phyloP scores from a whole-genome alignment of 768 basidiomycete genomes.

The Auricularia sp. region DNA sequence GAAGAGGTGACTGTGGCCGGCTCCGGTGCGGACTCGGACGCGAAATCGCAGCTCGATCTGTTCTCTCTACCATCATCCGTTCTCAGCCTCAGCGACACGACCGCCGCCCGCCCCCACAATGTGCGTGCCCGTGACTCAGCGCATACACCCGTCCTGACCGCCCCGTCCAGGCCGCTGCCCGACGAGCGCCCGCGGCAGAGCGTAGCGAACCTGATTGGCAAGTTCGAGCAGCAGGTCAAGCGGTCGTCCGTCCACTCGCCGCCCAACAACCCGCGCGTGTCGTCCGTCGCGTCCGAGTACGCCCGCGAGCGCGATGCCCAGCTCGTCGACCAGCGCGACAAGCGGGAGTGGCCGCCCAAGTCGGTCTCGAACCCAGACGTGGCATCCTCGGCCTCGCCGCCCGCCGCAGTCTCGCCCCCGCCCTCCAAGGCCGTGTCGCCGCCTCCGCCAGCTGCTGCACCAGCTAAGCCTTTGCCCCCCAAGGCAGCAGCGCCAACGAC shows the following conservation, averaged over 20 bases:
- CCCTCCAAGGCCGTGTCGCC: conserved; percentile 12
- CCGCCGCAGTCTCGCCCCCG: conserved; percentile 13
- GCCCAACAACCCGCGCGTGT: conserved; percentile 41
- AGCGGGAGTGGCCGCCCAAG: conserved; percentile 70
- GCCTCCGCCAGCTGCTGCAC: conserved; percentile 9
- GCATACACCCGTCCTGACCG: background rate
- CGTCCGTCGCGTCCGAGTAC: conserved; percentile 61
- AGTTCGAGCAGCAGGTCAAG: conserved; percentile 76
- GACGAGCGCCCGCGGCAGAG: conserved; percentile 81
- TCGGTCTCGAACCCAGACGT: conserved; percentile 12
- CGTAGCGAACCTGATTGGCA: conserved; percentile 84
- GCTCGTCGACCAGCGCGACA: conserved; percentile 45
- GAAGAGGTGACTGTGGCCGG: background rate
- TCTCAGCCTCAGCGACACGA: background rate
- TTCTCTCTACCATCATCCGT: background rate
- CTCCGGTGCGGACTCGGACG: background rate
- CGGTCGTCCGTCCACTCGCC: conserved; percentile 32
- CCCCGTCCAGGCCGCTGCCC: conserved; percentile 56
- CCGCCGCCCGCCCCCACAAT: background rate
- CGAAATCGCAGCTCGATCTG: background rate
- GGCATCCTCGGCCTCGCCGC: conserved; percentile 7
- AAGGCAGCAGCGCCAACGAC: conserved; percentile 22
- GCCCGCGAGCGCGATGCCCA: conserved; percentile 32
- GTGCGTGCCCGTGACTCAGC: too few relatives aligned
- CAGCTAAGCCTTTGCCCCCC: conserved; percentile 18